Percentiles rank a stretch among this genome's conserved stretches.
These are phyloP conservation scores for Diaporthe nobilis DNA, from an alignment of 2,329 filamentous ascomycete species.

Conservation along the genomic window DNA sequence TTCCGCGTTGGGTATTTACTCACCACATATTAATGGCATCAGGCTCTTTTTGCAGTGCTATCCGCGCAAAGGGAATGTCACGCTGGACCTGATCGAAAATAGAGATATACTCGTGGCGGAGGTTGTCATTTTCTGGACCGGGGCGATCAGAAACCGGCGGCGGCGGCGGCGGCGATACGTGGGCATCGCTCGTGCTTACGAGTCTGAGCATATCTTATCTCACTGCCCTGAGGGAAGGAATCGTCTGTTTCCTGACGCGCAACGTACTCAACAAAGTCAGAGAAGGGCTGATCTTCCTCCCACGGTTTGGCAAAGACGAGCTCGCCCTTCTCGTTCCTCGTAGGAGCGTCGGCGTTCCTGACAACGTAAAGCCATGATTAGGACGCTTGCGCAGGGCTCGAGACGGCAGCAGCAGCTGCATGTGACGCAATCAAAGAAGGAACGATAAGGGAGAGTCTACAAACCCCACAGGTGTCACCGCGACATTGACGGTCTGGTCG, in stretches of 20 bases:
- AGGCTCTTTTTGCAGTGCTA: conserved; percentile 75
- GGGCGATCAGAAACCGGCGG: conserved; percentile 25
- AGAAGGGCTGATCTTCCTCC: conserved; percentile 75
- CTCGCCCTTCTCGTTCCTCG: conserved; percentile 50
- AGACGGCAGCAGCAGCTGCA: background rate
- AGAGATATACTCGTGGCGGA: conserved; percentile 77
- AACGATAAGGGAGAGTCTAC: conserved; percentile 45
- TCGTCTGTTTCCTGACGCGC: conserved; percentile 66
- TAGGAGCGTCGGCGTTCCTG: conserved; percentile 69
- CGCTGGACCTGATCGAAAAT: conserved; percentile 75
- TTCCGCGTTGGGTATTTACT: conserved; percentile 5
- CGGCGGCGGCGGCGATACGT: background rate
- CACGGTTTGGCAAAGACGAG: conserved; percentile 79
- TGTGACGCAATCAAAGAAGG: background rate
- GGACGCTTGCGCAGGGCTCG: background rate
- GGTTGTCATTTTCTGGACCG: conserved; percentile 81
- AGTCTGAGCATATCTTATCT: conserved; percentile 82
- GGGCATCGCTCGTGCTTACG: conserved; percentile 61
- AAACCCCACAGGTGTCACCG: conserved; percentile 80
- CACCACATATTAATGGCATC: conserved; percentile 84
- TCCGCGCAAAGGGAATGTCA: conserved; percentile 79
- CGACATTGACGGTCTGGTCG: conserved; percentile 77
- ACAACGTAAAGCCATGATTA: conserved; percentile 30
- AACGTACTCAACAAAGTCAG: conserved; percentile 73
- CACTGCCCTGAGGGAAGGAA: conserved; percentile 49